Evolutionary conservation across 495 filamentous ascomycete genomes (phyloP).

Genomic region (Penicillium cinerascens): DNA sequence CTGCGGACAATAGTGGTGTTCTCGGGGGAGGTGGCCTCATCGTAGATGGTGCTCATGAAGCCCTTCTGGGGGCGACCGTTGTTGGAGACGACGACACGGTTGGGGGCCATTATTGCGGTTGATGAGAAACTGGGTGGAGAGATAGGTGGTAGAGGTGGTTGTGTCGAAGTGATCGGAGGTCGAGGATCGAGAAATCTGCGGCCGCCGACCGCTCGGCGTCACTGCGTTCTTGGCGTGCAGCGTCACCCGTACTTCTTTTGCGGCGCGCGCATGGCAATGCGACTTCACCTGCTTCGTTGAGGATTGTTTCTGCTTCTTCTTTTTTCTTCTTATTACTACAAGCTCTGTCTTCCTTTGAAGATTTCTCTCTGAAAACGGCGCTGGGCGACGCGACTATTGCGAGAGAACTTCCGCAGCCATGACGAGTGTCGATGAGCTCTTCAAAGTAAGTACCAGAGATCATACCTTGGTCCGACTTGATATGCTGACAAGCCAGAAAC

Average conservation of each 20-base stretch:
- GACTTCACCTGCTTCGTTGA: not conserved
- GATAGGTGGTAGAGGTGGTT: conserved; percentile 5
- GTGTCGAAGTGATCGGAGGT: conserved; percentile 15
- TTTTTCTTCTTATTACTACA: not conserved
- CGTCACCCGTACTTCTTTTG: conserved; percentile 36
- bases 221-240: conserved; percentile 36
- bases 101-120: conserved; percentile 37
- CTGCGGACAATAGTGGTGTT: conserved; percentile 73
- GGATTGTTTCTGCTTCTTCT: not conserved
- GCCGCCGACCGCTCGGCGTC: conserved; percentile 34
- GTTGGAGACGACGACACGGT: conserved; percentile 35
- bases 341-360: not conserved
- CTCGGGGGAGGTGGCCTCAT: conserved; percentile 64
- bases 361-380: not conserved
- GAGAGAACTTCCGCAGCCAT: conserved; percentile 42
- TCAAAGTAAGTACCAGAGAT: conserved; percentile 57
- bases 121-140: conserved; percentile 3
- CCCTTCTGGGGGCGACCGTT: conserved; percentile 43
- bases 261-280: conserved; percentile 22
- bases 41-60: conserved; percentile 52
- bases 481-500: conserved; percentile 41
- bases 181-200: conserved; percentile 43
- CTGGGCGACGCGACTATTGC: not conserved
- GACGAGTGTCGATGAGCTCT: conserved; percentile 78
- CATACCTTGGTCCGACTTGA: not conserved